A percentile compares a stretch with the other conserved stretches of the same genome.
These are phyloP conservation scores for Aspergillus cavernicola DNA, from an alignment of 495 filamentous ascomycete species.

Conservation along the genomic window DNA sequence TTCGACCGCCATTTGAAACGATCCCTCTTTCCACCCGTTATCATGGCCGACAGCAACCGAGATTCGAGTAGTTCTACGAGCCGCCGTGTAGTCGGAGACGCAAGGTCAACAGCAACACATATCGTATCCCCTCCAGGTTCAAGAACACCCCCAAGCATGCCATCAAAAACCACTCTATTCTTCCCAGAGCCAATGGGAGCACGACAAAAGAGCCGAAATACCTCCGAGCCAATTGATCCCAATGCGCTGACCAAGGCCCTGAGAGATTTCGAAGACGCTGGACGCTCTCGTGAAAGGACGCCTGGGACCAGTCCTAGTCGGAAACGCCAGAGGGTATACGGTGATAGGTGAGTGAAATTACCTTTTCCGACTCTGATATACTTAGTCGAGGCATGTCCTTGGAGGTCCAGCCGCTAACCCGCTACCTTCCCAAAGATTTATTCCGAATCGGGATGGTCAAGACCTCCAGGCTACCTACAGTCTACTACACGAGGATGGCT, in stretches of 20 bases:
- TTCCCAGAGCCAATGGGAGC: slow-evolving; percentile 33
- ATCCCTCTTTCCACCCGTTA: slow-evolving; percentile 1
- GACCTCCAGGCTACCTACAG: slow-evolving; percentile 90
- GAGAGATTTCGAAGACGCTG: slow-evolving; percentile 60
- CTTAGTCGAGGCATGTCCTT: neutral
- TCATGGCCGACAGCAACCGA: slow-evolving; percentile 24
- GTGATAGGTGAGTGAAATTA: slow-evolving; percentile 59
- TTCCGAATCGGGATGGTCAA: slow-evolving; percentile 89
- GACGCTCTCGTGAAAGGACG: slow-evolving; percentile 60
- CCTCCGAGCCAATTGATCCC: slow-evolving; percentile 58
- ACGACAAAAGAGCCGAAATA: slow-evolving; percentile 28
- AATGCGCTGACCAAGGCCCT: slow-evolving; percentile 59
- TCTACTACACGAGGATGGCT: slow-evolving; percentile 85
- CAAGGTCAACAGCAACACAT: slow-evolving; percentile 22
- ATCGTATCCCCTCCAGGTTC: slow-evolving; percentile 42
- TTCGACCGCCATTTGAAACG: slow-evolving; percentile 20
- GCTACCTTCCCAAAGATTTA: slow-evolving; percentile 63
- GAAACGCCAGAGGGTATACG: slow-evolving; percentile 83
- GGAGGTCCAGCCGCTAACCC: slow-evolving; percentile 5
- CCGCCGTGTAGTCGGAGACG: slow-evolving; percentile 14
- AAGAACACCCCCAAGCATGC: slow-evolving; percentile 43
- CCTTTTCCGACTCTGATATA: slow-evolving; percentile 9
- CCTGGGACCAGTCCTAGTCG: slow-evolving; percentile 75
- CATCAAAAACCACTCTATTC: slow-evolving; percentile 37
- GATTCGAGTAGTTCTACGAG: slow-evolving; percentile 12